A percentile compares a stretch with the other conserved stretches of the same genome.
Evolutionary conservation across 2,329 filamentous ascomycete species (phyloP).

Genomic region (Neonectria punicea): DNA sequence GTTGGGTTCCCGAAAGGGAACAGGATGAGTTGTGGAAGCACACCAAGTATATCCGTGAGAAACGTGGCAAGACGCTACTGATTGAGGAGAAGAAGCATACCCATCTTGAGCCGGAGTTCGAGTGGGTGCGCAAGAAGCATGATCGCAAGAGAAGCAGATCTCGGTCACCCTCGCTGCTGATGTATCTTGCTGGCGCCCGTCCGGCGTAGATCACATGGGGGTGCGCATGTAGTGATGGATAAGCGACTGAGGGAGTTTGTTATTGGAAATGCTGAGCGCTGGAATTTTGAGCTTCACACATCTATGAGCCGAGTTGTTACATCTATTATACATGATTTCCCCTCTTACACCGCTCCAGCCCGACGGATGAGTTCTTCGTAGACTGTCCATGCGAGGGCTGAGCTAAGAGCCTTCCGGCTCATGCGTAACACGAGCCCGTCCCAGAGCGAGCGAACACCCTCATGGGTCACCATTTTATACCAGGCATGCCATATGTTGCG

Average conservation of each 20-base stretch:
- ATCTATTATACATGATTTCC: slow-evolving; percentile 32
- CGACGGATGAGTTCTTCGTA: slow-evolving; percentile 92
- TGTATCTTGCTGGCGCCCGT: slow-evolving; percentile 66
- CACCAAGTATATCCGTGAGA: slow-evolving; percentile 72
- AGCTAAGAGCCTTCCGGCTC: slow-evolving; percentile 90
- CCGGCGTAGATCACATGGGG: slow-evolving; percentile 47
- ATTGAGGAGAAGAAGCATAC: slow-evolving; percentile 59
- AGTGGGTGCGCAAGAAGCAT: slow-evolving; percentile 68
- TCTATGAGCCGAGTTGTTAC: slow-evolving; percentile 38
- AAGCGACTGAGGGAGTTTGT: slow-evolving; percentile 2
- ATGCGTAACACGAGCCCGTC: slow-evolving; percentile 89
- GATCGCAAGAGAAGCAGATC: slow-evolving; percentile 66
- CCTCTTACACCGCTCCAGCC: slow-evolving; percentile 34
- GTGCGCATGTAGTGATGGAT: slow-evolving; percentile 12
- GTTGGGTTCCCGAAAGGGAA: slow-evolving; percentile 76
- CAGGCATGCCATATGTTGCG: slow-evolving; percentile 83
- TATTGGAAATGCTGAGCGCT: slow-evolving; percentile 11
- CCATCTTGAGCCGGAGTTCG: slow-evolving; percentile 59
- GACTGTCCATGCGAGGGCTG: slow-evolving; percentile 95
- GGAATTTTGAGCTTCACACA: slow-evolving; percentile 18
- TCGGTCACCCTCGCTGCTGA: slow-evolving; percentile 65
- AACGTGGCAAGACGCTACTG: slow-evolving; percentile 57
- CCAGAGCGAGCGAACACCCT: slow-evolving; percentile 83
- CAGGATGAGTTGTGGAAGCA: slow-evolving; percentile 79
- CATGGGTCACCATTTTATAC: slow-evolving; percentile 81